Evolutionary conservation across 2,329 filamentous ascomycete genomes (phyloP).

Genomic region (Aureobasidium leucospermi): DNA sequence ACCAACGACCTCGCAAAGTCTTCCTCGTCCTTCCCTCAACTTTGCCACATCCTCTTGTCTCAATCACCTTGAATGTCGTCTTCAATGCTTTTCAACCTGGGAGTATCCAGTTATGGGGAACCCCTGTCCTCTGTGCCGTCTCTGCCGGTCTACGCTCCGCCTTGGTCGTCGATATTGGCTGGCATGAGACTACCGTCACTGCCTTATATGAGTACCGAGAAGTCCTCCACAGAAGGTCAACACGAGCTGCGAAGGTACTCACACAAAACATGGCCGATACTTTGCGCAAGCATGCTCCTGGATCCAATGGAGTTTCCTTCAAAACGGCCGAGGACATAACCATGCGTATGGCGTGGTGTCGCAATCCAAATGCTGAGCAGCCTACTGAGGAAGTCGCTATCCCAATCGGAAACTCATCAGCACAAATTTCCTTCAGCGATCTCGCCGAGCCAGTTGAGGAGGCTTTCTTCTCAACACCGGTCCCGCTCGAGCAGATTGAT

Average conservation of each 20-base stretch:
- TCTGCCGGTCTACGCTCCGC: constrained; percentile 81
- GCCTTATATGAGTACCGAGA: constrained; percentile 88
- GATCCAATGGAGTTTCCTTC: constrained; percentile 42
- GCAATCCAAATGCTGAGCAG: constrained; percentile 20
- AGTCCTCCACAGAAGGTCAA: constrained; percentile 60
- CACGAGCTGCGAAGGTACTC: constrained; percentile 67
- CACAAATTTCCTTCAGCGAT: constrained; percentile 61
- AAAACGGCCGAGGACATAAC: constrained; percentile 76
- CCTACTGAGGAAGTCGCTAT: constrained; percentile 31
- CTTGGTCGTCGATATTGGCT: constrained; percentile 82
- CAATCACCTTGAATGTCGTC: constrained; percentile 65
- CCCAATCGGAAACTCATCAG: constrained; percentile 37
- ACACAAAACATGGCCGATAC: constrained; percentile 49
- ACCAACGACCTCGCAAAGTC: constrained; percentile 60
- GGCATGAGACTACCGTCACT: constrained; percentile 81
- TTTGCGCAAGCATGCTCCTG: constrained; percentile 40
- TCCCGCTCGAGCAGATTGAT: constrained; percentile 56
- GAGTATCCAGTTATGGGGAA: constrained; percentile 71
- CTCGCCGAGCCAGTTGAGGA: constrained; percentile 69
- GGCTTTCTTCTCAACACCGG: constrained; percentile 59
- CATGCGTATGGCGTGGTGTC: constrained; percentile 71
- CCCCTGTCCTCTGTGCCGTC: constrained; percentile 64
- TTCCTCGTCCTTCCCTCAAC: constrained; percentile 70
- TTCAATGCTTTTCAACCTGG: constrained; percentile 80
- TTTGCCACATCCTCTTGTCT: constrained; percentile 70